Evolutionary conservation across 768 basidiomycete genomes (phyloP).

Genomic region (Thelephora aurantiotincta): DNA sequence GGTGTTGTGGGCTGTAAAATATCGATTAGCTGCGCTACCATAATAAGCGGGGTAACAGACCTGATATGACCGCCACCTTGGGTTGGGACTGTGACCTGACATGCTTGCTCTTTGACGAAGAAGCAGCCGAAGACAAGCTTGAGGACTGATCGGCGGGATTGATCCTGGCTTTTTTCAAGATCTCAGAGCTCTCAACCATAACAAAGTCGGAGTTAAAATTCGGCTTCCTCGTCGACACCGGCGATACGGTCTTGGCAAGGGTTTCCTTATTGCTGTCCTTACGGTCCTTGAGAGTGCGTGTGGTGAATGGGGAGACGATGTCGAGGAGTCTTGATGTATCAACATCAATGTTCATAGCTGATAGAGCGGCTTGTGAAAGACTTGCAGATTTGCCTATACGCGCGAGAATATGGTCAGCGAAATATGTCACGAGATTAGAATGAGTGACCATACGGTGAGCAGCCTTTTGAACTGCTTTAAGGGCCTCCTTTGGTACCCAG

Average conservation of each 20-base stretch:
- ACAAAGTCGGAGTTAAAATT: too few species aligned
- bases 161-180: too few species aligned
- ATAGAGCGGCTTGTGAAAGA: constrained; percentile 10
- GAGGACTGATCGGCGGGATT: too few species aligned
- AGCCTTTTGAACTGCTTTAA: constrained; percentile 11
- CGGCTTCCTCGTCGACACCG: not conserved
- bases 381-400: constrained; percentile 22
- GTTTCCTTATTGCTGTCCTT: constrained; percentile 6
- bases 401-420: not conserved
- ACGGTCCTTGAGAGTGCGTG: constrained; percentile 10
- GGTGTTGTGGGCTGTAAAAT: not conserved
- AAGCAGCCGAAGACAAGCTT: too few species aligned
- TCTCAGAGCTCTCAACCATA: too few species aligned
- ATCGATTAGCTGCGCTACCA: not conserved
- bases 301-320: constrained; percentile 21
- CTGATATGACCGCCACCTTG: constrained; percentile 12
- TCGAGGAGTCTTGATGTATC: constrained; percentile 20
- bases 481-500: constrained; percentile 30
- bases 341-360: constrained; percentile 16
- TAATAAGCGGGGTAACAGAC: constrained; percentile 6
- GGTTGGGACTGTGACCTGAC: constrained; percentile 23
- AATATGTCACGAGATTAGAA: not conserved
- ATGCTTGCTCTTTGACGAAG: constrained; percentile 3
- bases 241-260: not conserved
- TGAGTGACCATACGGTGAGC: constrained; percentile 27